phyloP scores from a whole-genome alignment of 2,329 filamentous ascomycete genomes.

The Penicillium sp. region DNA sequence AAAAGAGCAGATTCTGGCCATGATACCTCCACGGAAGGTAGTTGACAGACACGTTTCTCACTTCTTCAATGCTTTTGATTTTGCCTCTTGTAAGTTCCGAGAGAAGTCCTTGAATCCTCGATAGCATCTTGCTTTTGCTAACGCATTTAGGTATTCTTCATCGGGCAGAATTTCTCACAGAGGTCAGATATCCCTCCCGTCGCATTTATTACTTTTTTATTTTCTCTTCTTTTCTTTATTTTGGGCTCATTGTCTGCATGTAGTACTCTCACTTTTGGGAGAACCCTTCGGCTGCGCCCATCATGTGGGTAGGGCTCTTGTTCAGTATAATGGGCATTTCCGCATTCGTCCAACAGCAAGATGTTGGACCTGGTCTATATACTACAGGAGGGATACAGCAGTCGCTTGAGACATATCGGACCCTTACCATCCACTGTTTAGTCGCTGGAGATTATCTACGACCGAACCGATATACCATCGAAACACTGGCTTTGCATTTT shows the following conservation, averaged over 20 bases:
- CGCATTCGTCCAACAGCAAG: conserved; percentile 10
- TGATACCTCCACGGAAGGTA: conserved; percentile 2
- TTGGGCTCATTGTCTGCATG: background rate
- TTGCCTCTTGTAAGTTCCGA: background rate
- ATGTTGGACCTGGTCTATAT: background rate
- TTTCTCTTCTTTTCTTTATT: background rate
- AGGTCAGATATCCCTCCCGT: background rate
- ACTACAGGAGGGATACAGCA: background rate
- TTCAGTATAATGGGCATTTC: conserved; percentile 11
- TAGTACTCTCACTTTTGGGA: conserved; percentile 12
- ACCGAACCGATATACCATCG: conserved; percentile 7
- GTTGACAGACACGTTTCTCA: conserved; percentile 10
- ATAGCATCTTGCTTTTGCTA: background rate
- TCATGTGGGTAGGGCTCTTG: conserved; percentile 13
- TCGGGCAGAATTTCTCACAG: conserved; percentile 1
- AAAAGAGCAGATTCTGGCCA: conserved; percentile 7
- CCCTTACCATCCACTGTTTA: conserved; percentile 10
- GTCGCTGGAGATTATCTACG: conserved; percentile 10
- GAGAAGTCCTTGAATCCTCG: background rate
- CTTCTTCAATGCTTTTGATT: conserved; percentile 10
- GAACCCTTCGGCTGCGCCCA: conserved; percentile 1
- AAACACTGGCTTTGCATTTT: conserved; percentile 11
- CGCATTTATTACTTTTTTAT: background rate
- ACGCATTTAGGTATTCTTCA: conserved; percentile 4
- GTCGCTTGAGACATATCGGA: conserved; percentile 6